Conservation (phyloP, 768 basidiomycete species). For the Panaeolus papilionaceus region DNA sequence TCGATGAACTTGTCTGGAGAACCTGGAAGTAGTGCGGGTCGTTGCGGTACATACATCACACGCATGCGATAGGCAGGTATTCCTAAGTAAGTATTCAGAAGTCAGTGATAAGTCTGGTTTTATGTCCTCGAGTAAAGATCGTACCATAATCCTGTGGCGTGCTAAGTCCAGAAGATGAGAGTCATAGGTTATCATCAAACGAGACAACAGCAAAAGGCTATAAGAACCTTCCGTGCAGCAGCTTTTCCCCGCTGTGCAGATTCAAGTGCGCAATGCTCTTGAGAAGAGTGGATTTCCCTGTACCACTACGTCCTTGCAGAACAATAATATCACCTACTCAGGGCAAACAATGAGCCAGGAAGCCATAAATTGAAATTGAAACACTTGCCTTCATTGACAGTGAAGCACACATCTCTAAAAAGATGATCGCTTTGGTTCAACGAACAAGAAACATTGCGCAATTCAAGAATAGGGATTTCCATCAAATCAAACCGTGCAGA, state of each 20-base stretch:
- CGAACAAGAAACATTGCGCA: conserved; percentile 56
- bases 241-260: conserved; percentile 68
- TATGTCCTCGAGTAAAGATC: neutral
- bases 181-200: neutral
- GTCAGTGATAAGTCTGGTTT: neutral
- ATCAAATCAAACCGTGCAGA: conserved; percentile 17
- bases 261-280: conserved; percentile 87
- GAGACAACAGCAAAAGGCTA: neutral
- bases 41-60: conserved; percentile 87
- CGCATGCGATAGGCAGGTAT: conserved; percentile 80
- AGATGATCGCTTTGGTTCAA: conserved; percentile 53
- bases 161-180: conserved; percentile 35
- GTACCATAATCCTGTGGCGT: conserved; percentile 54
- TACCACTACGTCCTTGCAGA: conserved; percentile 81
- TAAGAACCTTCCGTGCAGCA: conserved; percentile 69
- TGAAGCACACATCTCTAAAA: conserved; percentile 67
- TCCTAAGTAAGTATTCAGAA: conserved; percentile 39
- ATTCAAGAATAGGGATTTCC: conserved; percentile 51
- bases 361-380: neutral
- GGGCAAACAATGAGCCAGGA: neutral
- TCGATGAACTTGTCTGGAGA: conserved; percentile 77
- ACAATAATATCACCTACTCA: conserved; percentile 69
- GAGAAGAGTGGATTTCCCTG: conserved; percentile 81
- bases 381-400: conserved; percentile 57
- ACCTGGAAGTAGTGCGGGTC: conserved; percentile 85